A percentile compares a stretch with the other conserved stretches of the same genome.
Evolutionary conservation across 306 rosid genomes (phyloP).

Genomic region (Cicer cuneatum): DNA sequence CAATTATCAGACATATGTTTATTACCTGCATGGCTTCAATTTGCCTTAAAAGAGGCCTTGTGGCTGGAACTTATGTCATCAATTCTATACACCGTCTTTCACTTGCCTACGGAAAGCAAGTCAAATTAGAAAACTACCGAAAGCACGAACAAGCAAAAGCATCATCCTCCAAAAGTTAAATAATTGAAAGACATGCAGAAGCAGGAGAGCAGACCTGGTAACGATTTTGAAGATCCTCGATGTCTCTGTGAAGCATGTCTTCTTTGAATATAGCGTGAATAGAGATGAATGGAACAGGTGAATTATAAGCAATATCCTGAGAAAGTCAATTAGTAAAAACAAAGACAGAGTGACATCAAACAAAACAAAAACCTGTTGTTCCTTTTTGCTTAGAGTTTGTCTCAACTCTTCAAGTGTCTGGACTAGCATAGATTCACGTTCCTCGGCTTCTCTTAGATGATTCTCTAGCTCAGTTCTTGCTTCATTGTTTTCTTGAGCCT

Average conservation of each 20-base stretch:
- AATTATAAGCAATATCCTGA: constrained; percentile 12
- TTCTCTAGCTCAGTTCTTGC: constrained; percentile 93
- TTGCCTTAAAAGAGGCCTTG: constrained; percentile 97
- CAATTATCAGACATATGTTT: constrained; percentile 19
- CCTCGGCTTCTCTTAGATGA: constrained; percentile 84
- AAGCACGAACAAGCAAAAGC: constrained; percentile 36
- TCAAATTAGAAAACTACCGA: constrained; percentile 45
- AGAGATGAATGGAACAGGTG: constrained; percentile 28
- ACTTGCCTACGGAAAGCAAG: constrained; percentile 74
- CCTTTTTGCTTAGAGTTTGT: constrained; percentile 91
- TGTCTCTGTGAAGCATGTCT: constrained; percentile 88
- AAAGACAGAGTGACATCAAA: constrained; percentile 34
- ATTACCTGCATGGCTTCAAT: constrained; percentile 99
- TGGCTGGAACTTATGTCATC: constrained; percentile 97
- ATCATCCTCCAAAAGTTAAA: constrained; percentile 12
- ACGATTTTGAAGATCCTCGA: constrained; percentile 95
- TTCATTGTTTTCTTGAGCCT: constrained; percentile 88
- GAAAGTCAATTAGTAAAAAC: constrained; percentile 40
- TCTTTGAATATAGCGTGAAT: constrained; percentile 88
- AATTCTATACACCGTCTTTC: constrained; percentile 97
- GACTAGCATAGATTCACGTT: constrained; percentile 94
- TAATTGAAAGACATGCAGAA: constrained; percentile 34
- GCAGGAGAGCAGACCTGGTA: constrained; percentile 72
- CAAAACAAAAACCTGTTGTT: constrained; percentile 81
- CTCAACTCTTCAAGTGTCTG: constrained; percentile 95